Evolutionary conservation across 2,329 filamentous ascomycete species (phyloP).

Genomic region (Colletotrichum australisinense): DNA sequence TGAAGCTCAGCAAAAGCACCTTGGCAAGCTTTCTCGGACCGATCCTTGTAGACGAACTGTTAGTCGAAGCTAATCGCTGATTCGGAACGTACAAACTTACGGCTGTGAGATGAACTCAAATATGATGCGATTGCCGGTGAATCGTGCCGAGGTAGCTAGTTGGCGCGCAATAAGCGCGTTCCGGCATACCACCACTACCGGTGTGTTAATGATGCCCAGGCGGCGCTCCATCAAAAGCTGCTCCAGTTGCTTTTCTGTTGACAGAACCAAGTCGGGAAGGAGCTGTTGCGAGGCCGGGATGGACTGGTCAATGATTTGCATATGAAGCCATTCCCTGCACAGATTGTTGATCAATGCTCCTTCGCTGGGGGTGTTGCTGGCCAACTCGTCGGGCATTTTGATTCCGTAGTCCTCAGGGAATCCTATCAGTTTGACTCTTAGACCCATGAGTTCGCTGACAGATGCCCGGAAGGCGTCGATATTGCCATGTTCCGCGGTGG

Average conservation of each 20-base stretch:
- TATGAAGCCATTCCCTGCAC: conserved; percentile 47
- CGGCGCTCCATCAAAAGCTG: conserved; percentile 5
- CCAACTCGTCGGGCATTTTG: not conserved
- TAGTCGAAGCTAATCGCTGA: not conserved
- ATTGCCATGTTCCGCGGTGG: conserved; percentile 17
- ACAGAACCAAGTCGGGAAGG: conserved; percentile 43
- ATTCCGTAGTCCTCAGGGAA: conserved; percentile 21
- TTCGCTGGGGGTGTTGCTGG: conserved; percentile 24
- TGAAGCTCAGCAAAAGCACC: conserved; percentile 42
- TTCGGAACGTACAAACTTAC: conserved; percentile 37
- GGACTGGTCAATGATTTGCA: conserved; percentile 41
- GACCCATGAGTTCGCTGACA: conserved; percentile 43
- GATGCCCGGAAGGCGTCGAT: conserved; percentile 44
- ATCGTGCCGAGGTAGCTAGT: conserved; percentile 36
- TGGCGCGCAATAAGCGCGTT: conserved; percentile 45
- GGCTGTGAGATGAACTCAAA: conserved; percentile 53
- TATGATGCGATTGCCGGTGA: conserved; percentile 39
- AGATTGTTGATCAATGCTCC: conserved; percentile 39
- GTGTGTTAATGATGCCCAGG: not conserved
- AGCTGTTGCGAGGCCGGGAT: conserved; percentile 10
- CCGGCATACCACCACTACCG: conserved; percentile 46
- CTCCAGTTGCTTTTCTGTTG: conserved; percentile 31
- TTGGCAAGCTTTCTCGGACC: conserved; percentile 51
- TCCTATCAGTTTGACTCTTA: conserved; percentile 44
- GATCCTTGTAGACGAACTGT: conserved; percentile 38